phyloP scores from a whole-genome alignment of 202 grass and related monocot species.

The Miscanthus sacchariflorus region DNA sequence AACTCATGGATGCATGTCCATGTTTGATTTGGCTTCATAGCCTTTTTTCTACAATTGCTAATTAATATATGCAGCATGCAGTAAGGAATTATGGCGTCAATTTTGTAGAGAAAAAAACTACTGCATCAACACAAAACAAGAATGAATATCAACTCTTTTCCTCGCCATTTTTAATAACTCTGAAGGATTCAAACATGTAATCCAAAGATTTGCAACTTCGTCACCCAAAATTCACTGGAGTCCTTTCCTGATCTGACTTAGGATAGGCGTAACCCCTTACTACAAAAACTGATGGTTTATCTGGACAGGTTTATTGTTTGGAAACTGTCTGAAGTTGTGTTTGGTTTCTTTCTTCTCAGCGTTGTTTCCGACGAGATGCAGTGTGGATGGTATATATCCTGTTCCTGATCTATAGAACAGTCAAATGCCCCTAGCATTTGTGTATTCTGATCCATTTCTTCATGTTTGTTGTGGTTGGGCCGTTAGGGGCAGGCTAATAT shows the following conservation, averaged over 20 bases:
- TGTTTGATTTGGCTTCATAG: too few relatives aligned
- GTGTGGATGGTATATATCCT: neutral
- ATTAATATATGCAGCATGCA: too few relatives aligned
- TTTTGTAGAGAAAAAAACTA: too few relatives aligned
- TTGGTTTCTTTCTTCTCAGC: neutral
- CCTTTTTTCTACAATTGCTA: too few relatives aligned
- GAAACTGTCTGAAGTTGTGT: neutral
- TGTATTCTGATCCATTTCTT: neutral
- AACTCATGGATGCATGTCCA: too few relatives aligned
- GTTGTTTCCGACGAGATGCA: neutral
- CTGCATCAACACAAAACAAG: neutral
- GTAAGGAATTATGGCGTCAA: too few relatives aligned
- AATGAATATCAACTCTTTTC: neutral
- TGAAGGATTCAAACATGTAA: neutral
- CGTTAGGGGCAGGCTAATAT: too few relatives aligned
- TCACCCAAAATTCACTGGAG: neutral
- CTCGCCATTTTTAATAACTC: neutral
- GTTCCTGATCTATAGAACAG: neutral
- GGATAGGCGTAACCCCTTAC: too few relatives aligned
- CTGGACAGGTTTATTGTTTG: too few relatives aligned
- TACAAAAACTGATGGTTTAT: neutral
- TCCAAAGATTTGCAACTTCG: neutral
- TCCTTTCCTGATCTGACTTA: neutral
- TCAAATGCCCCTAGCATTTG: neutral
- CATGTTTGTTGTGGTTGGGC: neutral